A percentile compares a stretch with the other conserved stretches of the same genome.
phyloP scores from a whole-genome alignment of 257 asterid genomes.

The Linaria vulgaris region DNA sequence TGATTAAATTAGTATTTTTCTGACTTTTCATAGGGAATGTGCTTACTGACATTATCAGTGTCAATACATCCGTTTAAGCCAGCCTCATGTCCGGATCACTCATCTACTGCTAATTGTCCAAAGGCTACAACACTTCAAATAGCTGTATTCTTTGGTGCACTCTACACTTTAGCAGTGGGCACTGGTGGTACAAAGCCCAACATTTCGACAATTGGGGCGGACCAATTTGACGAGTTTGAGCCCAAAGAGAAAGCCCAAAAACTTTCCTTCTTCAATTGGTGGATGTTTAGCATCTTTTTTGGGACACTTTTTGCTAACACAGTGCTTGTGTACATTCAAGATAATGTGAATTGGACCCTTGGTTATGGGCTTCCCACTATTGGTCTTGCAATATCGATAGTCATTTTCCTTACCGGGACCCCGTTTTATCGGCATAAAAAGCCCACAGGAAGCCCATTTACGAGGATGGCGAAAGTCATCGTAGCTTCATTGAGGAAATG shows the following conservation, averaged over 20 bases:
- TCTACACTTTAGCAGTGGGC: slow-evolving; percentile 71
- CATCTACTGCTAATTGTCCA: slow-evolving; percentile 41
- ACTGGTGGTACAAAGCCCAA: slow-evolving; percentile 94
- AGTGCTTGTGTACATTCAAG: slow-evolving; percentile 78
- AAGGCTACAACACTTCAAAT: slow-evolving; percentile 61
- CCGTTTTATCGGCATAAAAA: slow-evolving; percentile 68
- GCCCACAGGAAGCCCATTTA: slow-evolving; percentile 89
- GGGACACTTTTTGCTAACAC: slow-evolving; percentile 88
- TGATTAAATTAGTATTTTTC: not conserved
- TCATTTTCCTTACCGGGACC: slow-evolving; percentile 67
- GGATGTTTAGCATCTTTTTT: slow-evolving; percentile 83
- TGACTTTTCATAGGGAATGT: slow-evolving; percentile 63
- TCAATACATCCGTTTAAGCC: slow-evolving; percentile 66
- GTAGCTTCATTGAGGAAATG: slow-evolving; percentile 66
- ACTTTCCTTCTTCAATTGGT: slow-evolving; percentile 93
- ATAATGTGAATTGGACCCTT: slow-evolving; percentile 81
- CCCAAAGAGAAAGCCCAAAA: slow-evolving; percentile 76
- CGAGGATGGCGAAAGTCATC: slow-evolving; percentile 70
- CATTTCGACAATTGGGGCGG: slow-evolving; percentile 89
- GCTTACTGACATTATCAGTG: slow-evolving; percentile 62
- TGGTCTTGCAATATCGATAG: slow-evolving; percentile 59
- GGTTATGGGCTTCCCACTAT: slow-evolving; percentile 83
- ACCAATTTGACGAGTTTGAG: slow-evolving; percentile 82
- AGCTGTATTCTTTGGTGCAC: slow-evolving; percentile 66
- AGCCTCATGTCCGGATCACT: slow-evolving; percentile 54